Percentiles rank a stretch among this genome's conserved stretches.
phyloP scores from a whole-genome alignment of 768 basidiomycete genomes.

The Boletus eberwhitei region DNA sequence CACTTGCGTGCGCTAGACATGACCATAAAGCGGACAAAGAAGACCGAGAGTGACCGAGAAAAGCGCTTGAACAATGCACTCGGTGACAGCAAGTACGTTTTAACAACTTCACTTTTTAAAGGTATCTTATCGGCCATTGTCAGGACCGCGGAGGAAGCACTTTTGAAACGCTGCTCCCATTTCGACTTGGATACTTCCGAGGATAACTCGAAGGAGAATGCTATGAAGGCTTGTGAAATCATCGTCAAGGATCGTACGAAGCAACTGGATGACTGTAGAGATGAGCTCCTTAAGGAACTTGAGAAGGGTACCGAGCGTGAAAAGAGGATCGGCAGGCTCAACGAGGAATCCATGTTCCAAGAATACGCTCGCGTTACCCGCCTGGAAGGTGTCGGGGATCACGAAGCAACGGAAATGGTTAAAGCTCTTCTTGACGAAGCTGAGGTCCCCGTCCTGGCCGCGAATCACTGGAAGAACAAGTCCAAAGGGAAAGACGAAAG shows the following conservation, averaged over 20 bases:
- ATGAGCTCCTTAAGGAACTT: constrained; percentile 66
- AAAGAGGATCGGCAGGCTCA: constrained; percentile 57
- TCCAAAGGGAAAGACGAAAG: constrained; percentile 53
- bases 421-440: constrained; percentile 59
- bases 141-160: constrained; percentile 87
- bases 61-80: constrained; percentile 83
- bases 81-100: constrained; percentile 75
- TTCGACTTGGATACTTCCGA: constrained; percentile 76
- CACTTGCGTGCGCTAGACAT: constrained; percentile 89
- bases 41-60: constrained; percentile 76
- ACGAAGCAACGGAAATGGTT: constrained; percentile 66
- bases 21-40: constrained; percentile 65
- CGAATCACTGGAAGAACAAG: constrained; percentile 37
- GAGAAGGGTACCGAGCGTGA: constrained; percentile 65
- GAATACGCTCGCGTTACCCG: constrained; percentile 71
- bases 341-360: constrained; percentile 73
- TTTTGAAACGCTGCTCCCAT: constrained; percentile 93
- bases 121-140: constrained; percentile 1
- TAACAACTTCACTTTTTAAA: not conserved
- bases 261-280: constrained; percentile 77
- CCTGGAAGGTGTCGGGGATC: constrained; percentile 66
- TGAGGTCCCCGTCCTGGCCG: constrained; percentile 38
- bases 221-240: constrained; percentile 90
- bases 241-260: constrained; percentile 79
- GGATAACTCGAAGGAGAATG: constrained; percentile 56